Percentiles rank a stretch among this genome's conserved stretches.
phyloP scores from a whole-genome alignment of 108 stramenopile species.

The Skeletonema costatum region DNA sequence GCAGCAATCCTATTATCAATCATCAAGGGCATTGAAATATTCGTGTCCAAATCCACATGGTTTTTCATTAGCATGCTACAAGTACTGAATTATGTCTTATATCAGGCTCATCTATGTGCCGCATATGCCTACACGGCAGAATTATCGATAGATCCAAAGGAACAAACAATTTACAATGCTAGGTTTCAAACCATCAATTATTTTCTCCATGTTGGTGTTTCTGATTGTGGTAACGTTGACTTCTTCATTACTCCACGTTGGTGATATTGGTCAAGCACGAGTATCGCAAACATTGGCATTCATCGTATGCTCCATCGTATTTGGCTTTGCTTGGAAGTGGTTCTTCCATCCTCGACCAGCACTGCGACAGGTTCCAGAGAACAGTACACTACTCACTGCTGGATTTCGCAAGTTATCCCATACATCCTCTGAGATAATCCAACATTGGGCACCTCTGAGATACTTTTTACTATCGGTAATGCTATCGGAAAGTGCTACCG shows the following conservation, averaged over 20 bases:
- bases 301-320: constrained; percentile 3
- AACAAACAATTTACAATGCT: constrained; percentile 28
- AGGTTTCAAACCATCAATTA: constrained; percentile 29
- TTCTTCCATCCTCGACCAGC: constrained; percentile 35
- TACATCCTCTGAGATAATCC: background rate
- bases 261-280: constrained; percentile 28
- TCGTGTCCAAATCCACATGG: constrained; percentile 21
- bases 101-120: constrained; percentile 22
- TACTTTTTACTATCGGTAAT: constrained; percentile 36
- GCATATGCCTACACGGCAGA: constrained; percentile 40
- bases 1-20: constrained; percentile 15
- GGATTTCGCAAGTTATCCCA: constrained; percentile 27
- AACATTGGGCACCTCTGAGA: constrained; percentile 15
- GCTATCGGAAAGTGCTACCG: constrained; percentile 35
- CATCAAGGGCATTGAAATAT: constrained; percentile 30
- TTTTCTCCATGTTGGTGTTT: constrained; percentile 34
- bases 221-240: constrained; percentile 20
- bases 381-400: constrained; percentile 6
- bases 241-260: background rate
- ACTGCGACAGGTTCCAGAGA: constrained; percentile 10
- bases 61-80: constrained; percentile 17
- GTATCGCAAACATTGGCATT: constrained; percentile 32
- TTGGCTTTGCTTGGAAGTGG: constrained; percentile 26
- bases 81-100: constrained; percentile 26
- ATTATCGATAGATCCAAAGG: constrained; percentile 12